Base-by-base conservation (phyloP, 2,329 filamentous ascomycete species). In the Arachnomyces sp. region DNA sequence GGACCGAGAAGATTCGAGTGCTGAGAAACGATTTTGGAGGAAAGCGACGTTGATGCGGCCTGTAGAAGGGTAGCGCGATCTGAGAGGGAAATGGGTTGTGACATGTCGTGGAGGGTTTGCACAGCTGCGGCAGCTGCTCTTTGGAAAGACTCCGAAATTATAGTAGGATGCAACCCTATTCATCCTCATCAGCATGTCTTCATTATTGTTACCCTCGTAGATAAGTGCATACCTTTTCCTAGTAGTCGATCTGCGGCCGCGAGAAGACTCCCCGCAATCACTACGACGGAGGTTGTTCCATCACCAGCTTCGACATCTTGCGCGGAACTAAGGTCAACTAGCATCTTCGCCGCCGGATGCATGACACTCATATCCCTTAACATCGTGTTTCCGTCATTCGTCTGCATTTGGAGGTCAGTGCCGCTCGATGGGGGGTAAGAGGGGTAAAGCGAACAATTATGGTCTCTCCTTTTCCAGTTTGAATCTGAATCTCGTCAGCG, bases 351-450 rank as follows among this genome's bases (percentile, higher is more conserved):
- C 36, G 93, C 94, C n/a, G 92, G 92, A 63, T 98, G 92, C 84
- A 98, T 88, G 52, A 98, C 92, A 51, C 86, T 85, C 92, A 98
- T 96, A 73, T 90, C 90, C 72, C 86, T 94, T 60, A 98, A 72
- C 90, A 98, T 98, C 43, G 92, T 98, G 72, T 93, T 94, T 65
- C 92, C 92, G 69, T 98, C 92, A 74, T 98, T 98, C 60, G 92
- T 98, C 68, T 72, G 50, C 46, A 48, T 45, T 28, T 38, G 18
- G 17, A 31, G 37, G 38, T 25, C 35, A 32, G 38, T 40, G 9
- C 36, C 40, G 33, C 36, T 28, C n/a, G 14, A 15, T 33, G 33
- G 3, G 16, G 30, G 36, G 21, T 14, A 13, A 18, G 17, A 16
- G 13, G 28, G 13, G 40, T 16, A 28, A 31, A 49, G 53, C 68